Evolutionary conservation across 768 basidiomycete species (phyloP).

Genomic region (Lactarius evosmus): DNA sequence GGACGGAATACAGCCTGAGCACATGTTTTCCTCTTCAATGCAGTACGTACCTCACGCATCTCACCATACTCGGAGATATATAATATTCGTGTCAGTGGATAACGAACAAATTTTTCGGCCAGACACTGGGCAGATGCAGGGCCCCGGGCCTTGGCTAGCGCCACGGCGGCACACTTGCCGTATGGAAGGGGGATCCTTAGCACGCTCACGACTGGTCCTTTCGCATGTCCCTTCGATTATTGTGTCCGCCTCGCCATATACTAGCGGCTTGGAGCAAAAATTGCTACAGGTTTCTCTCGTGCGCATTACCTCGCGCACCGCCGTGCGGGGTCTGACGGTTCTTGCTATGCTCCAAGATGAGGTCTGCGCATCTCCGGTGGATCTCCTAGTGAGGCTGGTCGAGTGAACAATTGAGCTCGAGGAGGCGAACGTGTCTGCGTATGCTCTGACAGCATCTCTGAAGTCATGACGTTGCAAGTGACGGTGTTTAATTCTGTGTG

Average conservation of each 20-base stretch:
- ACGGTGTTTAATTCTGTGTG: constrained; percentile 88
- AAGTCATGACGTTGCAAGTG: constrained; percentile 73
- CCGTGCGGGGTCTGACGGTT: constrained; percentile 83
- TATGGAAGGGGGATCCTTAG: constrained; percentile 53
- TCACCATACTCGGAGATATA: too few relatives aligned
- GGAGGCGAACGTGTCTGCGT: constrained; percentile 52
- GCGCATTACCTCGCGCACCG: constrained; percentile 46
- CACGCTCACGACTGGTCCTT: constrained; percentile 48
- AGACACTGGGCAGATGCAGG: too few relatives aligned
- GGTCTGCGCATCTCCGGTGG: constrained; percentile 73
- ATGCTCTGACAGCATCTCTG: constrained; percentile 47
- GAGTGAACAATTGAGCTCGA: constrained; percentile 70
- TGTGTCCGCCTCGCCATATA: constrained; percentile 59
- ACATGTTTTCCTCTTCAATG: too few relatives aligned
- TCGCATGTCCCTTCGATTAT: constrained; percentile 60
- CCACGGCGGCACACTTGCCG: constrained; percentile 53
- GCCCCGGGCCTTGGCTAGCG: constrained; percentile 43
- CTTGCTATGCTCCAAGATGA: constrained; percentile 69
- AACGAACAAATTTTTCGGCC: too few relatives aligned
- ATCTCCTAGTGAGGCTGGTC: constrained; percentile 55
- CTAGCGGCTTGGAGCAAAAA: constrained; percentile 55
- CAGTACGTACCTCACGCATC: too few relatives aligned
- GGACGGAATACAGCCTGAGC: too few relatives aligned
- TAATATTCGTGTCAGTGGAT: too few relatives aligned
- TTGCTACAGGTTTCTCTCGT: constrained; percentile 77